phyloP scores from a whole-genome alignment of 345 rosid species.

The Physaria fendleri region DNA sequence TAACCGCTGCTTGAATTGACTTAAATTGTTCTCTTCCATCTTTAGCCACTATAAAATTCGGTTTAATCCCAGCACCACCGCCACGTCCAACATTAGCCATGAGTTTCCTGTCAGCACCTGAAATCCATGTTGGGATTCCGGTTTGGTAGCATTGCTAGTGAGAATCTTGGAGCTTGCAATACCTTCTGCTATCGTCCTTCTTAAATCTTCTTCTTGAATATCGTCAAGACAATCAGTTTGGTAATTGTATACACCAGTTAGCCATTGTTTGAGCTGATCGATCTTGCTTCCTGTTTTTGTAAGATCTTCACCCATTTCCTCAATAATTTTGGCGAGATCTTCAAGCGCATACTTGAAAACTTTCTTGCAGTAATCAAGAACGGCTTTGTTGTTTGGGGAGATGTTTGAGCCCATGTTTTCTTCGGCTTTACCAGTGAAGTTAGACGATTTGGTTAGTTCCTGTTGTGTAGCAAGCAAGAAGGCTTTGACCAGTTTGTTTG shows the following conservation, averaged over 20 bases:
- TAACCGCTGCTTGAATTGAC: slow-evolving; percentile 44
- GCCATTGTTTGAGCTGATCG: too few species aligned
- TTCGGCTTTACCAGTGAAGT: slow-evolving; percentile 31
- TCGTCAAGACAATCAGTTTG: too few species aligned
- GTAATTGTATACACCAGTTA: too few species aligned
- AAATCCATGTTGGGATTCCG: slow-evolving; percentile 53
- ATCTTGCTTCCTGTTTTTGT: slow-evolving; percentile 12
- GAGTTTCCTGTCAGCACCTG: too few species aligned
- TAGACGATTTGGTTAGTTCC: slow-evolving; percentile 27
- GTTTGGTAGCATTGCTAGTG: slow-evolving; percentile 37
- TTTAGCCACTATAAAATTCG: slow-evolving; percentile 54
- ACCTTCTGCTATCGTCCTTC: slow-evolving; percentile 26
- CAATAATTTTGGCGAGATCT: slow-evolving; percentile 21
- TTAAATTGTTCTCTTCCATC: slow-evolving; percentile 69
- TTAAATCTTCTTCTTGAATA: slow-evolving; percentile 18
- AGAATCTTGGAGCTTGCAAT: slow-evolving; percentile 27
- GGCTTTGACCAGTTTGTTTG: slow-evolving; percentile 39
- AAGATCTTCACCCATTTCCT: slow-evolving; percentile 31
- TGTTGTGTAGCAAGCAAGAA: slow-evolving; percentile 32
- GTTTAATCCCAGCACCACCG: slow-evolving; percentile 22
- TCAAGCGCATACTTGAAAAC: slow-evolving; percentile 29
- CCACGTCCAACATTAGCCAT: slow-evolving; percentile 21
- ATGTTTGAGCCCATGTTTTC: slow-evolving; percentile 20
- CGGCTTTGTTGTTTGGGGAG: slow-evolving; percentile 27
- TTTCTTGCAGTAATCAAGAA: too few species aligned